Evolutionary conservation across 345 rosid species (phyloP).

Genomic region (Nephelium lappaceum): DNA sequence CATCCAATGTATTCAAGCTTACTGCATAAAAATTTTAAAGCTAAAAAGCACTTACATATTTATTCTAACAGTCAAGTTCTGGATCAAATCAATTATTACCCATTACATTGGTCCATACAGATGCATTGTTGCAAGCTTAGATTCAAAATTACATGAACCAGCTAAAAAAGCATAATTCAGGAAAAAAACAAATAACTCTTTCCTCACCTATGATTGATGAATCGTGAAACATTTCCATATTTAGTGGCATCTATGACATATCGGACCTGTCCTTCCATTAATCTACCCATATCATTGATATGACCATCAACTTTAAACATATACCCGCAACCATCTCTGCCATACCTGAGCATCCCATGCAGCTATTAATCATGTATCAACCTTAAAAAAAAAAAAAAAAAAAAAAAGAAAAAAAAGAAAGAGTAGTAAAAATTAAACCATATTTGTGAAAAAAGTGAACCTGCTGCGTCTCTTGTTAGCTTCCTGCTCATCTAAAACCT

Average conservation of each 20-base stretch:
- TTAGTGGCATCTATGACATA: constrained; percentile 80
- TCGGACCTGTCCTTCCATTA: constrained; percentile 61
- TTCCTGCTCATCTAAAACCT: constrained; percentile 71
- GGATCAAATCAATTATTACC: not conserved
- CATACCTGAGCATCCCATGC: constrained; percentile 53
- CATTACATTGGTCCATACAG: not conserved
- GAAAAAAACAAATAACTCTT: not conserved
- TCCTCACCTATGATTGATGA: constrained; percentile 93
- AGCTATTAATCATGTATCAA: constrained; percentile 3
- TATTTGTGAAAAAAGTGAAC: constrained; percentile 35
- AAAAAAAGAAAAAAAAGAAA: constrained; percentile 18
- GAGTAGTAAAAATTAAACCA: constrained; percentile 1
- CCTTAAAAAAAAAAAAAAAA: too few relatives aligned
- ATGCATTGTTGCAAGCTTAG: constrained; percentile 6
- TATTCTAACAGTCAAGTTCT: not conserved
- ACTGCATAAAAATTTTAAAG: not conserved
- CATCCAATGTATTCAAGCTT: not conserved
- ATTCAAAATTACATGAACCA: not conserved
- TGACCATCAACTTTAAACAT: constrained; percentile 65
- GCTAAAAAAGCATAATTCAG: not conserved
- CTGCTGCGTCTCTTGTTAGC: constrained; percentile 65
- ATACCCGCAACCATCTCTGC: constrained; percentile 58
- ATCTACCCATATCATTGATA: constrained; percentile 81
- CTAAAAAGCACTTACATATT: not conserved
- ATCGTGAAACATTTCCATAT: constrained; percentile 81